These are phyloP conservation scores for Myrmaecium sp. DNA, from an alignment of 2,329 filamentous ascomycete genomes.

Conservation along the genomic window DNA sequence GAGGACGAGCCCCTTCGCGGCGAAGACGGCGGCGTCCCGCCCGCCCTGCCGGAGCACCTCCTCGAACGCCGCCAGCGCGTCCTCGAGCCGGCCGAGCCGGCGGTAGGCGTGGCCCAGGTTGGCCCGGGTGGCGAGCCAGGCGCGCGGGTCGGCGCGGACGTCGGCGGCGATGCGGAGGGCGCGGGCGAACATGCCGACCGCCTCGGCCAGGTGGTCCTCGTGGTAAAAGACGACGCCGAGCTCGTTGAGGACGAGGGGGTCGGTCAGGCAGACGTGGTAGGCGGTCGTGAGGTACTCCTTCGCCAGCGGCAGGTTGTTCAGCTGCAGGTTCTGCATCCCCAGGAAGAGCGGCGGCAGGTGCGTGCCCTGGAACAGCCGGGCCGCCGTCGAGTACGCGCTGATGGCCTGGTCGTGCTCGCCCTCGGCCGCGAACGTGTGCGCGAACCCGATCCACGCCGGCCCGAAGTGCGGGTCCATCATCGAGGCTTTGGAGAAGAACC, in stretches of 20 bases:
- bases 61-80: constrained; percentile 68
- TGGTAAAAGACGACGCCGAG: constrained; percentile 94
- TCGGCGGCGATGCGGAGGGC: constrained; percentile 64
- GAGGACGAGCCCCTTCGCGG: constrained; percentile 67
- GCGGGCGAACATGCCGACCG: constrained; percentile 59
- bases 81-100: constrained; percentile 48
- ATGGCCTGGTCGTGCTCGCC: constrained; percentile 98
- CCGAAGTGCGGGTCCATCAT: constrained; percentile 97
- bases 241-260: constrained; percentile 86
- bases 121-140: constrained; percentile 69
- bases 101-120: constrained; percentile 84
- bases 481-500: constrained; percentile 93
- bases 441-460: constrained; percentile 96
- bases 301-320: constrained; percentile 87
- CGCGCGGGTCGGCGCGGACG: constrained; percentile 64
- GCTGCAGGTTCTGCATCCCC: constrained; percentile 93
- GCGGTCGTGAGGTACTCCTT: constrained; percentile 89
- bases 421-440: constrained; percentile 93
- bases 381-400: constrained; percentile 90
- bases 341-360: constrained; percentile 91
- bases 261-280: constrained; percentile 63
- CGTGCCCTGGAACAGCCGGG: constrained; percentile 87
- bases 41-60: constrained; percentile 70
- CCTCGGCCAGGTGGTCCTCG: constrained; percentile 60
- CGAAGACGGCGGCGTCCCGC: constrained; percentile 63